Evolutionary conservation across 2,329 filamentous ascomycete genomes (phyloP).

Genomic region (Arthrinium phaeospermum): DNA sequence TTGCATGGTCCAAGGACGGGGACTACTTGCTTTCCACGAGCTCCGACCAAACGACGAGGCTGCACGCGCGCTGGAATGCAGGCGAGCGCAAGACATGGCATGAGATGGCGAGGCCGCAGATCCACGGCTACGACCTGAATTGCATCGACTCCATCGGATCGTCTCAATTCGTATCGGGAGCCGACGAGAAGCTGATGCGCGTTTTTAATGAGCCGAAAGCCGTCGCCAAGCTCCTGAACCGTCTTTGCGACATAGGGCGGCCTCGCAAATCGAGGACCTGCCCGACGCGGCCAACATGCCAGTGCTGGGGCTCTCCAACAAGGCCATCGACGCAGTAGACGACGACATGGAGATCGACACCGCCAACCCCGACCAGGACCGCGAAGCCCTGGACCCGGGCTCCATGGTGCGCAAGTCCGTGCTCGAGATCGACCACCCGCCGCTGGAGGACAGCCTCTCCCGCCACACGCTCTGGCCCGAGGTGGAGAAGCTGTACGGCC

Average conservation of each 20-base stretch:
- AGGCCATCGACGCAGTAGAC: slow-evolving; percentile 72
- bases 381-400: slow-evolving; percentile 60
- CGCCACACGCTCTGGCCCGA: slow-evolving; percentile 95
- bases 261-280: slow-evolving; percentile 52
- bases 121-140: slow-evolving; percentile 97
- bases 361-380: slow-evolving; percentile 53
- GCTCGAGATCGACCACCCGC: slow-evolving; percentile 73
- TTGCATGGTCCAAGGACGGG: slow-evolving; percentile 84
- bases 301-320: slow-evolving; percentile 93
- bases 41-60: slow-evolving; percentile 88
- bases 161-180: slow-evolving; percentile 87
- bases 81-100: slow-evolving; percentile 72
- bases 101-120: slow-evolving; percentile 93
- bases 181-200: slow-evolving; percentile 96
- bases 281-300: slow-evolving; percentile 94
- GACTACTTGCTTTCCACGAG: slow-evolving; percentile 88
- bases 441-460: slow-evolving; percentile 87
- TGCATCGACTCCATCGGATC: slow-evolving; percentile 80
- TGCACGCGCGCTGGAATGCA: slow-evolving; percentile 80
- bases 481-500: slow-evolving; percentile 94
- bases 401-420: slow-evolving; percentile 64
- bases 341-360: slow-evolving; percentile 41
- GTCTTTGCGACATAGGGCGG: slow-evolving; percentile 66
- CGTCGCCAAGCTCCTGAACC: slow-evolving; percentile 75
- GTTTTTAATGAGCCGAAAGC: slow-evolving; percentile 91